phyloP scores from a whole-genome alignment of 2,329 filamentous ascomycete species.

The Chaetomiaceae sp. region DNA sequence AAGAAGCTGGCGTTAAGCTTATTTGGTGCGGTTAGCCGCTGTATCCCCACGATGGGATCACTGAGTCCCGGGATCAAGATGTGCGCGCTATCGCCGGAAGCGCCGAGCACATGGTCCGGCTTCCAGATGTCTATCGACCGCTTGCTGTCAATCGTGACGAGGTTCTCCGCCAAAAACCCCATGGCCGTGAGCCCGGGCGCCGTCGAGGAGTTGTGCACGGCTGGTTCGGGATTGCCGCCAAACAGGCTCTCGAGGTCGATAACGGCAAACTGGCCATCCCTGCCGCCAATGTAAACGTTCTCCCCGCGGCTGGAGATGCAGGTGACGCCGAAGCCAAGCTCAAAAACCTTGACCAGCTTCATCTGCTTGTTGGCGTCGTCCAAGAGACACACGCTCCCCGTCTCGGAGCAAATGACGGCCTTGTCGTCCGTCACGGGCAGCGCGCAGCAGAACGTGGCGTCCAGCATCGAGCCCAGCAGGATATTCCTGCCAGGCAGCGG shows the following conservation, averaged over 20 bases:
- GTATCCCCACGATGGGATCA: conserved; percentile 66
- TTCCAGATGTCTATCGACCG: conserved; percentile 67
- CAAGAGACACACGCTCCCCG: conserved; percentile 81
- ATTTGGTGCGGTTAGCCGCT: conserved; percentile 55
- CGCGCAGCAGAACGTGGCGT: conserved; percentile 77
- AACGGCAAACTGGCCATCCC: conserved; percentile 52
- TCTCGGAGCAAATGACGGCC: conserved; percentile 79
- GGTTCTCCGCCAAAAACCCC: conserved; percentile 58
- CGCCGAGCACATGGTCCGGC: conserved; percentile 38
- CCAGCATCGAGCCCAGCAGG: conserved; percentile 71
- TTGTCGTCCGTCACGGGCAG: conserved; percentile 64
- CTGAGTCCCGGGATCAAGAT: conserved; percentile 57
- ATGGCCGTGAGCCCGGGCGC: conserved; percentile 55
- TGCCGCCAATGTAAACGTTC: conserved; percentile 62
- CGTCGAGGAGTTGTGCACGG: conserved; percentile 34
- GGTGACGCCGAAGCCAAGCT: conserved; percentile 60
- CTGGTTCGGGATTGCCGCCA: conserved; percentile 34
- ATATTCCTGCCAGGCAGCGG: conserved; percentile 83
- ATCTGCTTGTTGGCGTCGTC: conserved; percentile 69
- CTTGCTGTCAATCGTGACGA: conserved; percentile 69
- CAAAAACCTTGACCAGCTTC: conserved; percentile 60
- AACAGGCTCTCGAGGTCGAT: conserved; percentile 47
- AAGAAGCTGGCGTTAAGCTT: conserved; percentile 65
- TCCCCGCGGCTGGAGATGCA: conserved; percentile 58
- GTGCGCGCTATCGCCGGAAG: conserved; percentile 34